A percentile compares a stretch with the other conserved stretches of the same genome.
phyloP scores from a whole-genome alignment of 768 basidiomycete genomes.

The Strobilomyces echinocephalus region DNA sequence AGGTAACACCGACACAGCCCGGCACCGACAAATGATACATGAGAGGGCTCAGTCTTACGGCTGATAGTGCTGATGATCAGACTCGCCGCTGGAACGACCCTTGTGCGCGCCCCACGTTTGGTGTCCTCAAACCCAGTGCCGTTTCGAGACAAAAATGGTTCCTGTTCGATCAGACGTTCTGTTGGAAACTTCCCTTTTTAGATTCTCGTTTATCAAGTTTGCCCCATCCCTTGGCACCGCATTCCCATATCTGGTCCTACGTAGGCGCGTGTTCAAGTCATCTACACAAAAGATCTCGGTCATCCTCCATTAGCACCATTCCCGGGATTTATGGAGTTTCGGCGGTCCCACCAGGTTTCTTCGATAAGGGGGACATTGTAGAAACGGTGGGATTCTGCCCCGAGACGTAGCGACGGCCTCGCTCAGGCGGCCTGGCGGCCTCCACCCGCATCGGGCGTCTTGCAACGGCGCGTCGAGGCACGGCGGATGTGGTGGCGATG shows the following conservation, averaged over 20 bases:
- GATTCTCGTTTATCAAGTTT: constrained; percentile 16
- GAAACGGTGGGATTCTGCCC: neutral
- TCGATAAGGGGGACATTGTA: constrained; percentile 5
- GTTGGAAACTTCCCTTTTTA: constrained; percentile 25
- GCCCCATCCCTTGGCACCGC: constrained; percentile 7
- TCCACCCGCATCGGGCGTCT: neutral
- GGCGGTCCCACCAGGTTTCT: neutral
- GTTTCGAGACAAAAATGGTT: constrained; percentile 1
- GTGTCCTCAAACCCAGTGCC: constrained; percentile 18
- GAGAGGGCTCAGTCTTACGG: neutral
- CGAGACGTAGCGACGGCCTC: neutral
- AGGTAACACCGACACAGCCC: constrained; percentile 14
- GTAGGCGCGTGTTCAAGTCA: constrained; percentile 10
- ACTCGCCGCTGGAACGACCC: constrained; percentile 1
- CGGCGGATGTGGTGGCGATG: neutral
- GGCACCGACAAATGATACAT: constrained; percentile 10
- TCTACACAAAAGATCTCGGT: neutral
- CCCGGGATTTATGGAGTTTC: neutral
- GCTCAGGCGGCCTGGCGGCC: neutral
- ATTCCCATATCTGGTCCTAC: constrained; percentile 4
- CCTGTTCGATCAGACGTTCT: constrained; percentile 24
- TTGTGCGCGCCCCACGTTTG: constrained; percentile 14
- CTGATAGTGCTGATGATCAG: constrained; percentile 6
- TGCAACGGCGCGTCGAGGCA: neutral
- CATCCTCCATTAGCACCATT: constrained; percentile 15